phyloP scores from a whole-genome alignment of 176 grass and related monocot species.

The Triticum urartu region DNA sequence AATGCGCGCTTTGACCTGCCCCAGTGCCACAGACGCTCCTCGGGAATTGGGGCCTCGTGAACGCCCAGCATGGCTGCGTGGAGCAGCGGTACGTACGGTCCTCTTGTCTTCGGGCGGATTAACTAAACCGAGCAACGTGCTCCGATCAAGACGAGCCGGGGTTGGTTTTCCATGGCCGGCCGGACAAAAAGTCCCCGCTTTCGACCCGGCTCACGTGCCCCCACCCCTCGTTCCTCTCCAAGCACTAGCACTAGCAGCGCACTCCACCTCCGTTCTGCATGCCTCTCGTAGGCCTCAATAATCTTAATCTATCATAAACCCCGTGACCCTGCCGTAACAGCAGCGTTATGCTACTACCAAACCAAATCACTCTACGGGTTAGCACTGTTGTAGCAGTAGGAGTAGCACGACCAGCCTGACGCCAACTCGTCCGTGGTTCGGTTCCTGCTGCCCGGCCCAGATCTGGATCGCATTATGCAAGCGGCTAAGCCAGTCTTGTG shows the following conservation, averaged over 20 bases:
- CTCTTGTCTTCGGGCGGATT: background rate
- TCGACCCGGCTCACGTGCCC: constrained; percentile 1
- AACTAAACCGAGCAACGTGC: constrained; percentile 32
- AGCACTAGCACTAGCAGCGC: background rate
- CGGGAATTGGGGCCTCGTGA: constrained; percentile 1
- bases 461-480: background rate
- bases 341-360: background rate
- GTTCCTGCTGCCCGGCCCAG: background rate
- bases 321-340: background rate
- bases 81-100: background rate
- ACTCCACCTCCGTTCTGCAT: background rate
- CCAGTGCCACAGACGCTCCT: background rate
- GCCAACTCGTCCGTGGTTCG: too few relatives aligned
- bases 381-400: too few relatives aligned
- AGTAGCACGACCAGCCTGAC: background rate
- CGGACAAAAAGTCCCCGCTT: constrained; percentile 19
- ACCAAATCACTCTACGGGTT: background rate
- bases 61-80: background rate
- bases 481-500: too few relatives aligned
- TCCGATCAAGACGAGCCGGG: background rate
- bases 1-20: constrained; percentile 28
- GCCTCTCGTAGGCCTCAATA: background rate
- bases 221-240: background rate
- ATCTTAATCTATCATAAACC: constrained; percentile 21
- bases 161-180: too few relatives aligned